Evolutionary conservation across 768 basidiomycete genomes (phyloP), one percentile per base, ranked within the genome.

Genomic region (Suillus placidus): DNA sequence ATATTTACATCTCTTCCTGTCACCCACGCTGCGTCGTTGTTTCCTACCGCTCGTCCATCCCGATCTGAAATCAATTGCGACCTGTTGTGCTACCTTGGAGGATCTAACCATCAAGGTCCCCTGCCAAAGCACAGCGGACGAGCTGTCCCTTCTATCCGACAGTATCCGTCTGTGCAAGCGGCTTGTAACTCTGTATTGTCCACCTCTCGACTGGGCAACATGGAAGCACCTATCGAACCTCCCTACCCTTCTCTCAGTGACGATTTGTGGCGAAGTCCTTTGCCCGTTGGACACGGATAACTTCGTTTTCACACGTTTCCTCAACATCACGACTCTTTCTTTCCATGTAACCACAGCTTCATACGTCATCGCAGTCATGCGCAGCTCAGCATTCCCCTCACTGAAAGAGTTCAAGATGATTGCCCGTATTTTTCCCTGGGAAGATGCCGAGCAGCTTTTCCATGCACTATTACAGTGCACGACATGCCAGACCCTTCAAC

Each of bases 141-240:
- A 55, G 54, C 6, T 55, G 54, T 55, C 34, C 6, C 54, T 55
- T 20, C 12, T 55, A 20, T 55, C 54, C 35, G 34, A 55, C 54
- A n/a, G 54, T 55, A 13, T 55, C 12, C 34, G 54, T 35, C 12
- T 55, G 6, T 55, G 34, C 54, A 35, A 55, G 34, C 54, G 20
- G 34, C 54, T 55, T 35, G 32, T 55, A 35, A 55, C 54, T 35
- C 20, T 55, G 20, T 55, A 34, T 34, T 55, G 54, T 18, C 54
- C 54, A n/a, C 54, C 54, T 35, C 54, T 55, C 3, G 54, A 55
- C 54, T 55, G 54, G 54, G 54, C 54, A 55, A 34, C 54, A 55
- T 55, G 54, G 54, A 13, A 55, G 1, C 54, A 55, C 20, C 34
- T 55, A 12, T 55, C 54, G 9, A 34, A 34, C 20, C 54, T 55